Evolutionary conservation across 768 basidiomycete genomes (phyloP), one percentile per base, ranked within the genome.

Genomic region (Rhizopogon vinicolor): DNA sequence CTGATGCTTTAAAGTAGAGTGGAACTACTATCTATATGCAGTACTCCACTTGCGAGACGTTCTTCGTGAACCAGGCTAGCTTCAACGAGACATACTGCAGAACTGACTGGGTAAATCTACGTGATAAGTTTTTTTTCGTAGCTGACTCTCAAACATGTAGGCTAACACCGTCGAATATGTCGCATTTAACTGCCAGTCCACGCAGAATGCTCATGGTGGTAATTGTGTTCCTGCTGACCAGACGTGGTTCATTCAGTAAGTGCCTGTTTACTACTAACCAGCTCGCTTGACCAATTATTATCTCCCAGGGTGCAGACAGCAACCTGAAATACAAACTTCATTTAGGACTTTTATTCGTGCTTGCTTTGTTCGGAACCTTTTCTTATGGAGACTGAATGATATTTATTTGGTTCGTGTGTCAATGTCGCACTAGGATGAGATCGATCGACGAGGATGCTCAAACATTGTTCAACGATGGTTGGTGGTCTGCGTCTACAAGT

Each of bases 201-300:
- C 72, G 4, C 74, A 79, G 68, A 79, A 79, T 53, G 78, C 79
- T 2, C 76, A 80, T 54, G 80, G 78, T 8, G 79, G 78, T 1
- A 67, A 75, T 48, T 80, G 78, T 59, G 74, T 79, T 22, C 75
- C 79, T 14, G 68, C 61, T 49, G 73, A 80, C 60, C 73, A 78
- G 59, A 60, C 65, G 29, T 81, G 77, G 75, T 81, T 78, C 63
- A 73, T 78, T 55, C 77, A 81, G 78, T 78, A 58, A 61, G 77
- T 73, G 3, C 14, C 29, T 16, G 8, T 16, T 14, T 3, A 22
- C 33, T 16, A 37, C 10, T 33, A 7, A 33, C 33, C 13, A 35
- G 14, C 19, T 49, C 8, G 31, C 19, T 14, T 49, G 46, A 13
- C 19, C 9, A 10, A 49, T 46, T 14, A 19, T 31, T 13, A 33